A percentile compares a stretch with the other conserved stretches of the same genome.
These are phyloP conservation scores for Phyllachora maydis DNA, from an alignment of 2,329 filamentous ascomycete genomes.

Conservation along the genomic window DNA sequence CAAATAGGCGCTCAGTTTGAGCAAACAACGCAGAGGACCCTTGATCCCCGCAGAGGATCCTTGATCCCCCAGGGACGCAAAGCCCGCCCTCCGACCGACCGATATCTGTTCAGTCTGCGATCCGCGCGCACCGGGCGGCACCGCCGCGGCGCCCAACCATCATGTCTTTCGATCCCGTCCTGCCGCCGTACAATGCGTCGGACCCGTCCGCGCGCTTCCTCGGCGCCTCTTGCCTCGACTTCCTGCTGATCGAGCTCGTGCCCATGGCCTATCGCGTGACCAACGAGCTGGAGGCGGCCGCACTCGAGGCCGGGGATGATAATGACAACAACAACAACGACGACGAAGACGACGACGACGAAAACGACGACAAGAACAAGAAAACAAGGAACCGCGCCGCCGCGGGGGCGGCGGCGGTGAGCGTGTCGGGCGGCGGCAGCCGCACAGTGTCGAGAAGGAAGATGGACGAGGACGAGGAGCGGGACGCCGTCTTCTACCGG, in stretches of 20 bases:
- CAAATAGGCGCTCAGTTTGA: no score
- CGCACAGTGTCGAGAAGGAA: slow-evolving; percentile 5
- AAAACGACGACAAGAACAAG: not conserved
- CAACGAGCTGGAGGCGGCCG: slow-evolving; percentile 40
- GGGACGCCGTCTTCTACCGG: slow-evolving; percentile 69
- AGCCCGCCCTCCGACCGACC: no score
- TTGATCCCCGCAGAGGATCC: no score
- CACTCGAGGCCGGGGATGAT: slow-evolving; percentile 12
- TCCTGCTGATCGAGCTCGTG: slow-evolving; percentile 90
- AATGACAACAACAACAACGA: not conserved
- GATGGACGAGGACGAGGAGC: slow-evolving; percentile 58
- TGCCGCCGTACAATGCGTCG: slow-evolving; percentile 47
- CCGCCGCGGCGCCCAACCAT: slow-evolving; percentile 3
- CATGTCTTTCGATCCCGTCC: slow-evolving; percentile 57
- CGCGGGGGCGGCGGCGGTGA: not conserved
- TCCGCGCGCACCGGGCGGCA: not conserved
- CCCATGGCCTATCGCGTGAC: slow-evolving; percentile 80
- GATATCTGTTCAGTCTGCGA: no score
- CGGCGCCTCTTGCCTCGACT: slow-evolving; percentile 71
- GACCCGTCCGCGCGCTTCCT: slow-evolving; percentile 63
- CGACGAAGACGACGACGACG: not conserved
- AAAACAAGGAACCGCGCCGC: no score
- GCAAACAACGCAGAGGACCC: no score
- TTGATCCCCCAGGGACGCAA: no score
- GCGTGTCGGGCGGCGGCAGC: slow-evolving; percentile 1